Base-by-base conservation (phyloP, 140 eudicot species). In the Erigeron philadelphicus region DNA sequence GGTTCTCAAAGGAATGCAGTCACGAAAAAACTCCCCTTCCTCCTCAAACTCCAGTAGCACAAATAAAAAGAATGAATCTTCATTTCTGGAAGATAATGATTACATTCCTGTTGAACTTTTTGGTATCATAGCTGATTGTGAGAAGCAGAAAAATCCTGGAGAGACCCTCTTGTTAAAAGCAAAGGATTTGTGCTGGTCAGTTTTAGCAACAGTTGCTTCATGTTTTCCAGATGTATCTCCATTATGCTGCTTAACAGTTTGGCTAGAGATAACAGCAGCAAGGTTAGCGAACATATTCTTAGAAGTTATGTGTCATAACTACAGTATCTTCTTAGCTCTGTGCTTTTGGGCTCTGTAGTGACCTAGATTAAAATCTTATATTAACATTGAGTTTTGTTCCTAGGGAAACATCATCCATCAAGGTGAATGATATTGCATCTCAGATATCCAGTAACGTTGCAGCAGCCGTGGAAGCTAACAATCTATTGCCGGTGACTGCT, bases 221-320 rank as follows among this genome's bases (percentile, higher is more conserved):
- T 91, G 96, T 80, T 91, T 91, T 75, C 88, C 96, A 40, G 96
- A 91, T 76, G 98, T 86, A 46, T 84, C 98, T 67, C 82, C 96
- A 11, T 75, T 91, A 73, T 81, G 96, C 66, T 91, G 98, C 85
- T 81, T 91, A 68, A 82, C 96, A 72, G 88, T 82, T 61, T 91
- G 98, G 98, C 86, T 91, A 65, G 98, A 91, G 79, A 91, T 91
- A 64, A 91, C 96, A 16, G 98, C 95, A 19, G 98, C 98, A 76
- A 91, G 97, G 97, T 91, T 71, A 70, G 72, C 62, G 41, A 65
- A 62, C 44, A 1, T 72, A 68, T 25, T 64, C 40, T 54, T 17
- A 12, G 7, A 75, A 58, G 11, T 66, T 40, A 41, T 43, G 44
- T 68, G 44, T 77, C 50, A 43, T 77, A 73, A 44, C 73, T 66